phyloP scores from a whole-genome alignment of 1,284 basidiomycete species.

The Chondrostereum purpureum region DNA sequence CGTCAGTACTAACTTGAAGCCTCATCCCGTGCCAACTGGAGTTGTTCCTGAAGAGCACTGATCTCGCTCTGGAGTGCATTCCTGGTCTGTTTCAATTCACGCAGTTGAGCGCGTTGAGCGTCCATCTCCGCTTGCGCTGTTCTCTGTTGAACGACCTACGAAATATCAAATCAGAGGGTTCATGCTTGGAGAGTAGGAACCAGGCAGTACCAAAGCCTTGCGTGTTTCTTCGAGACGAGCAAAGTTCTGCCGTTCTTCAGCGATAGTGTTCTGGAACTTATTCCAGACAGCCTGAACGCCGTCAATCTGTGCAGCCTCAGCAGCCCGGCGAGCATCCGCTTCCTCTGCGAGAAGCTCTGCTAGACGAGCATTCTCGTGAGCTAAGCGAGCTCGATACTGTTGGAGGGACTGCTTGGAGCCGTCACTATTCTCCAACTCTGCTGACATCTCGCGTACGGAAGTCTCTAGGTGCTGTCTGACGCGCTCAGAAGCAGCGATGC shows the following conservation, averaged over 20 bases:
- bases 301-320: constrained; percentile 56
- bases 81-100: constrained; percentile 50
- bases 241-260: constrained; percentile 57
- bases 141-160: constrained; percentile 62
- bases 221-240: constrained; percentile 63
- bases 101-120: constrained; percentile 50
- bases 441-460: constrained; percentile 54
- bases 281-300: constrained; percentile 64
- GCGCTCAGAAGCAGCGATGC: constrained; percentile 62
- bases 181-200: background rate
- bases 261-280: constrained; percentile 59
- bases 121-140: constrained; percentile 60
- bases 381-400: constrained; percentile 47
- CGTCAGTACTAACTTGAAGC: constrained; percentile 39
- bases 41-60: constrained; percentile 45
- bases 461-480: constrained; percentile 62
- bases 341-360: constrained; percentile 58
- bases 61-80: constrained; percentile 55
- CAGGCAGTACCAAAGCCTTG: constrained; percentile 52
- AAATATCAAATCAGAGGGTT: constrained; percentile 5
- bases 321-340: constrained; percentile 52
- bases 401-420: constrained; percentile 62
- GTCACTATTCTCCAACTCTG: constrained; percentile 59
- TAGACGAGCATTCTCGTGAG: constrained; percentile 54
- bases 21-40: constrained; percentile 57